phyloP scores from a whole-genome alignment of 495 filamentous ascomycete genomes.

The Paragyromitra xinjiangensis region DNA sequence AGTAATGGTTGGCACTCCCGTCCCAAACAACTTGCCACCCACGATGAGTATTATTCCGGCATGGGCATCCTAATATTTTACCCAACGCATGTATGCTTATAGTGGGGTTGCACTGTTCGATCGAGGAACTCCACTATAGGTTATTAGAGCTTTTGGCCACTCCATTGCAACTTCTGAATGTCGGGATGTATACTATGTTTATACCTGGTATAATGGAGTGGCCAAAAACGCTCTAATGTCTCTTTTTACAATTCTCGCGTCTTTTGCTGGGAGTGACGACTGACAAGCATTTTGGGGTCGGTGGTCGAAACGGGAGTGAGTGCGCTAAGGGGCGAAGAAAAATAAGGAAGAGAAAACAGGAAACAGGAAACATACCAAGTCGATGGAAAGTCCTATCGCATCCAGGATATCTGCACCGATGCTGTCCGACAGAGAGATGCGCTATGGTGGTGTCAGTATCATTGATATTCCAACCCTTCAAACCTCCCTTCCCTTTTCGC shows the following conservation, averaged over 20 bases:
- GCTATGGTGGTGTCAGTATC: conserved; percentile 65
- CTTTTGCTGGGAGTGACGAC: neutral
- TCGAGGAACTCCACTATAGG: neutral
- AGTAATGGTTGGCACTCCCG: neutral
- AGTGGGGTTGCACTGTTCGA: conserved; percentile 14
- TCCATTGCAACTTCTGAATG: neutral
- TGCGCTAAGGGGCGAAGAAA: neutral
- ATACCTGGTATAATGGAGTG: neutral
- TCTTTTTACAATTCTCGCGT: neutral
- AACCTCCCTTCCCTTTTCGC: neutral
- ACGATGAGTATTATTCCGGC: conserved; percentile 5
- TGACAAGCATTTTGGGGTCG: conserved; percentile 4
- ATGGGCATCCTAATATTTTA: neutral
- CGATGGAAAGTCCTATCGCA: conserved; percentile 67
- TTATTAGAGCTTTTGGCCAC: conserved; percentile 4
- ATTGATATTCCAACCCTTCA: conserved; percentile 63
- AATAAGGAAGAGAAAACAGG: conserved; percentile 53
- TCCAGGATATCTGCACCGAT: conserved; percentile 61
- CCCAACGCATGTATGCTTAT: neutral
- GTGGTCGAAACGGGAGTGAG: neutral
- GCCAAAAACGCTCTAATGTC: neutral
- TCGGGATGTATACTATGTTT: conserved; percentile 2
- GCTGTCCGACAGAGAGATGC: conserved; percentile 61
- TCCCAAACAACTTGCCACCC: conserved; percentile 7
- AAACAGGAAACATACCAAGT: conserved; percentile 64